Evolutionary conservation across 208 protist genomes (phyloP), one percentile per base, ranked within the genome.

Genomic region (Leishmania tarentolae): DNA sequence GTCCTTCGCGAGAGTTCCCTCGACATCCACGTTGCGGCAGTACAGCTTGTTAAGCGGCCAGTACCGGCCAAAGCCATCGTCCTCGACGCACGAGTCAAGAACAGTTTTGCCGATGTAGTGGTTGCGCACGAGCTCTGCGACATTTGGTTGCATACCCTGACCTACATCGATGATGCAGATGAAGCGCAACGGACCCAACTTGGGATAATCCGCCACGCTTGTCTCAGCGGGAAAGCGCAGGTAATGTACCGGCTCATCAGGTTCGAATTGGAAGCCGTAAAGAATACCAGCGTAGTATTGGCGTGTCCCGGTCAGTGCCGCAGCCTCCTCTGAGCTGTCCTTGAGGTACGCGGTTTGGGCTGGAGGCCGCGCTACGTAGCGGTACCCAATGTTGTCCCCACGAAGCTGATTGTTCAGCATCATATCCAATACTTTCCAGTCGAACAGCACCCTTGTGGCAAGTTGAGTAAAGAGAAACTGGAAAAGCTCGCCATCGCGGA

Each of bases 141-240:
- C 83, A 42, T 86, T 80, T 0, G 93, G 93, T 81, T 96, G 92
- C 66, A 91, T 91, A 21, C 94, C 94, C 73, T 98, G 94, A 1
- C 93, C 94, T 31, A 98, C 73, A 75, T 98, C 94, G 50, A 98
- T 94, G 73, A 95, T 92, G 83, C 83, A 92, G 65, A 97, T 95
- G 57, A 94, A 87, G 31, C 92, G 89, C 28, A 95, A 81, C 1
- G 73, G 75, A 50, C 24, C 52, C 72, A 47, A 19, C n/a, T 21
- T 9, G 21, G 46, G 28, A 35, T 44, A 3, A 56, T n/a, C 37
- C 40, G 40, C 40, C n/a, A 31, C 5, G 1, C 5, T 59, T 57
- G 61, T 44, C 3, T 61, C 71, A 28, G 81, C 82, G 13, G 91
- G 87, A 77, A 98, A 98, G 52, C 89, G 87, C 57, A 98, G 79